Base-by-base conservation (phyloP, 805 yeast species). In the Candida chauliodis region DNA sequence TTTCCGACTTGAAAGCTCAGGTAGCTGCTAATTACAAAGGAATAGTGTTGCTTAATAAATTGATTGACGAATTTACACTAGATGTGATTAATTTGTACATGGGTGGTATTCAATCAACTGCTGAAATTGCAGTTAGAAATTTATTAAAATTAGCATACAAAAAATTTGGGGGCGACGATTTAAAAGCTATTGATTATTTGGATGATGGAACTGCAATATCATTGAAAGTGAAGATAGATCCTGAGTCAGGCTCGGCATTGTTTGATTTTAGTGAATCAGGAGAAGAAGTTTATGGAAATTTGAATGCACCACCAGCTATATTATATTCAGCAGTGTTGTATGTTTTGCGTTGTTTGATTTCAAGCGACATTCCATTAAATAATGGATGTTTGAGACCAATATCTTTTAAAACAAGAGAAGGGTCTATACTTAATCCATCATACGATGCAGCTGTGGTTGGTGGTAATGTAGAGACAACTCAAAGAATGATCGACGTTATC, bases 401-500 rank as follows among this genome's bases (percentile, higher is more conserved):
- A 36, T 66, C 78, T 6, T 78, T 91, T 19, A 63, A 61, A 2
- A 59, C 67, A 1, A 53, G 69, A 32, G 56, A 53, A 25, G 59
- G 62, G 1, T 58, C 69, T 3, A 53, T 68, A 2, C 64, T 93
- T 10, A 74, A 83, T 18, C 97, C 98, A 2, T 76, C 81, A 14
- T 74, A 74, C 26, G 91, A 85, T 11, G 91, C 95, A 33, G 99
- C 97, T 2, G 95, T 88, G 25, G 97, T 91, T 14, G 74, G 73
- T 2, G 96, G 96, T 7, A 91, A 91, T 58, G 98, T 91, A 6
- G 84, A 90, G 62, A 91, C 98, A 1, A 84, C 96, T 1, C 98
- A 93, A 60, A 74, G 97, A 50, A 79, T 93, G 33, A 89, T 95
- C 0, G 97, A 90, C 60, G 91, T 85, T 2, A 77, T 93, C 28